Evolutionary conservation across 768 basidiomycete species (phyloP), one percentile per base, ranked within the genome.

Genomic region (Collybia sordida): DNA sequence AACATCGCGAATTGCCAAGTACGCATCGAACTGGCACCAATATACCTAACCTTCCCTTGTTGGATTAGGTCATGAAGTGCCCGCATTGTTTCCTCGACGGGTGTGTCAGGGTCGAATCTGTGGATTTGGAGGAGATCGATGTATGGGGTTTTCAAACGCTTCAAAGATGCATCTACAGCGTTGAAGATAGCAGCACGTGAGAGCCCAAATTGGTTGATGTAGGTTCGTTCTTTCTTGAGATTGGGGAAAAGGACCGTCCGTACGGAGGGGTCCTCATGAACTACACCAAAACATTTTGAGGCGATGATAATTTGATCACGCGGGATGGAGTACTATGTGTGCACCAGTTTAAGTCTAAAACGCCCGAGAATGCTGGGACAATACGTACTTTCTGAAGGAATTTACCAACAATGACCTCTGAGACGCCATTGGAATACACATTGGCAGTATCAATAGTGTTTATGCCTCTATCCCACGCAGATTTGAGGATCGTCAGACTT

Each of bases 21-120:
- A 31, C 31, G 63, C 74, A 78, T 75, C 42, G 73, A 74, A 49
- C 72, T 74, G 2, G 72, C 74, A 5, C 78, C 78, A 34, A 80
- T 72, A 53, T 81, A 83, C 35, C 78, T 64, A n/a, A 78, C 78
- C 53, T 77, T 75, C 34, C 49, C 52, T 19, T 58, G 59, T 40
- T 68, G 53, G 1, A 78, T 72, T 27, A 77, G 65, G 52, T 77
- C 75, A 47, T 78, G 70, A 7, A 78, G 57, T 2, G 75, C 75
- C 47, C 70, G 63, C 75, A 78, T 78, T 1, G 69, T 77, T 62
- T 74, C 75, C 51, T 66, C 65, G 11, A 57, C 45, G 0, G 73
- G 65, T n/a, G 60, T 60, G 14, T 57, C 51, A 1, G 53, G 46
- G 44, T 74, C 74, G 46, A 67, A 72, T n/a, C 71, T 61, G 51